A percentile compares a stretch with the other conserved stretches of the same genome.
phyloP scores from a whole-genome alignment of 805 yeast species.

The Hanseniaspora osmophila region DNA sequence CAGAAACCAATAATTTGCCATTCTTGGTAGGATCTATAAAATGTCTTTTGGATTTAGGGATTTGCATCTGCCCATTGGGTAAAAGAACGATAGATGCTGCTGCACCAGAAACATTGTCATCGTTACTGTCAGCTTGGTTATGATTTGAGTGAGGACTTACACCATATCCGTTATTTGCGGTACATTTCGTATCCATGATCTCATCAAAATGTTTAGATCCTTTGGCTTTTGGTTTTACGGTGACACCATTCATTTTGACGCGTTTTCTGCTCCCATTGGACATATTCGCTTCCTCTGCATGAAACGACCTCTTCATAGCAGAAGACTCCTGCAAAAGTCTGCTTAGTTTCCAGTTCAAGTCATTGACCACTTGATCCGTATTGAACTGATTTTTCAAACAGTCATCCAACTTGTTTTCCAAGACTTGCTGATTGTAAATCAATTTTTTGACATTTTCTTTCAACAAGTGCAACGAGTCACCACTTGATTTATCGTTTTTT shows the following conservation, averaged over 20 bases:
- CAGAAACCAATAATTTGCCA: constrained; percentile 1
- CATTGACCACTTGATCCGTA: constrained; percentile 22
- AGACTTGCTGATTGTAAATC: constrained; percentile 21
- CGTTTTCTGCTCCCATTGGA: too few relatives aligned
- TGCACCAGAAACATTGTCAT: constrained; percentile 1
- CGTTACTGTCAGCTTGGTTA: constrained; percentile 2
- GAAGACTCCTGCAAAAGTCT: too few relatives aligned
- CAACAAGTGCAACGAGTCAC: constrained; percentile 11
- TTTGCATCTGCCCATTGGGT: constrained; percentile 17
- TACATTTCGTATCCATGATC: too few relatives aligned
- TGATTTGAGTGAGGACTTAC: constrained; percentile 5
- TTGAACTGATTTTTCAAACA: constrained; percentile 22
- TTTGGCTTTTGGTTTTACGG: too few relatives aligned
- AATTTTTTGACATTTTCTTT: constrained; percentile 17
- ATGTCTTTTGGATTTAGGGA: constrained; percentile 20
- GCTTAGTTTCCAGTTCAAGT: constrained; percentile 12
- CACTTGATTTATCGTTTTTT: constrained; percentile 5
- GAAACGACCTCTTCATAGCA: too few relatives aligned
- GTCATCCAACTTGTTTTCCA: constrained; percentile 24
- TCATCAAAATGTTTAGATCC: too few relatives aligned
- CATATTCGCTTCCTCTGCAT: too few relatives aligned
- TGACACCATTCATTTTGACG: too few relatives aligned
- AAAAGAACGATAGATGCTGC: constrained; percentile 6
- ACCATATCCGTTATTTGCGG: too few relatives aligned
- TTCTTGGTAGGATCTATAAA: constrained; percentile 18